Evolutionary conservation across 2,329 filamentous ascomycete genomes (phyloP), one percentile per base, ranked within the genome.

Genomic region (Gaeumannomyces sp.): DNA sequence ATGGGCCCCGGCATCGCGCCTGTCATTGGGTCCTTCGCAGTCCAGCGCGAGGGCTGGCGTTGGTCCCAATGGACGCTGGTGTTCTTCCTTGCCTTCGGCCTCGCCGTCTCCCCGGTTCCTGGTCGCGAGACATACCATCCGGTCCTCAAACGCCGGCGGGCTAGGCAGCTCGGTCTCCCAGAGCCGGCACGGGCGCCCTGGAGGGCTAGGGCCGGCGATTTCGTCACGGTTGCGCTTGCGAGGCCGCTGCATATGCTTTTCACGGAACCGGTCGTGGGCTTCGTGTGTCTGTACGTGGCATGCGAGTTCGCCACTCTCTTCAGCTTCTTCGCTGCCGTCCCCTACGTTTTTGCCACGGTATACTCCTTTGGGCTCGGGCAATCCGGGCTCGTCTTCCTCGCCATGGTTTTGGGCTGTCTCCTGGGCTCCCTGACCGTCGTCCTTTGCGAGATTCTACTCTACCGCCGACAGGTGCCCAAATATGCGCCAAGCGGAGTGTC

Each of bases 201-300:
- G 4, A 11, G 60, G 0, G 62, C 69, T 10, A 73, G 70, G 4
- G 59, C 78, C 31, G 69, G 68, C 27, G 25, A 67, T 1, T 81
- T 83, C 65, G 66, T 80, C 3, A 73, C 78, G 0, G 73, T 79
- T 1, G 78, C 80, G 1, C 71, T 85, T 1, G 66, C 83, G 22
- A 77, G 84, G 14, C 85, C 85, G 0, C 25, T 87, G 0, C 78
- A 81, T 59, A 86, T 90, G 79, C 77, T 89, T 10, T 71, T 86
- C 57, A 81, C 82, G 1, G 87, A 90, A 69, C 86, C 87, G 2
- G 87, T 90, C 53, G 82, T 89, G 2, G 80, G 81, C 14, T 84
- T 87, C 64, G 73, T 80, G 53, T 80, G 78, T 58, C 69, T 85
- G 0, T 85, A 85, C 68, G 76, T 80, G 0, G 74, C 81, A 0